Conservation (phyloP, 768 basidiomycete genomes). For the Trametes cubensis region DNA sequence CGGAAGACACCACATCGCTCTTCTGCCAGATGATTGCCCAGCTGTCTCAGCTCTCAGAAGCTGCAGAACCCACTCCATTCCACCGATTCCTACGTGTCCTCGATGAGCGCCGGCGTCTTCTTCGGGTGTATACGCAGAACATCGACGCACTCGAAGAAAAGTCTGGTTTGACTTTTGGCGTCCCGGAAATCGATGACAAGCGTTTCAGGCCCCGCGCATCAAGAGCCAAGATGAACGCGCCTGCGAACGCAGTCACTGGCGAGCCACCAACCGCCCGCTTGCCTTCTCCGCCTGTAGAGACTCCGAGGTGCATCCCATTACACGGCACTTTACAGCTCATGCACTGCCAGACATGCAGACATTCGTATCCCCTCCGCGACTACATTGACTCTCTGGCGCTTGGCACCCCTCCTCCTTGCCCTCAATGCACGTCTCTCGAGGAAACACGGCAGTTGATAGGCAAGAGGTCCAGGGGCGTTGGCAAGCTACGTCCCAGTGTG, state of each 20-base stretch:
- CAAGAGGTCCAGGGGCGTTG: constrained; percentile 79
- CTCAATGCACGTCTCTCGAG: constrained; percentile 73
- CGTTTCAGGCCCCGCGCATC: constrained; percentile 54
- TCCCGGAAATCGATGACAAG: constrained; percentile 67
- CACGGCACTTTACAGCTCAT: constrained; percentile 83
- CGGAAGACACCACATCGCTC: constrained; percentile 70
- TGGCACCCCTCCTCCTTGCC: constrained; percentile 75
- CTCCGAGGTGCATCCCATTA: constrained; percentile 84
- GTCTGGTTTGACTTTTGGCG: constrained; percentile 85
- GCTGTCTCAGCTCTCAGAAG: constrained; percentile 70
- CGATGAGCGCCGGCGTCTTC: constrained; percentile 73
- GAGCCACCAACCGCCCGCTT: constrained; percentile 36
- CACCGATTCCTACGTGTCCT: constrained; percentile 74
- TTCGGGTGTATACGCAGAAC: constrained; percentile 92
- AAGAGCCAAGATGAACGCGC: constrained; percentile 35
- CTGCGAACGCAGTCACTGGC: constrained; percentile 5
- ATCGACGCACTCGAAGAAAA: constrained; percentile 89
- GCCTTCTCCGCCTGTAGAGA: constrained; percentile 56
- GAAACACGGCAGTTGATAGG: constrained; percentile 70
- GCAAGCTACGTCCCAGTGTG: constrained; percentile 81
- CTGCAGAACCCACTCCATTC: constrained; percentile 79
- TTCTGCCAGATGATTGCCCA: constrained; percentile 92
- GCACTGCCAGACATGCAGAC: constrained; percentile 81
- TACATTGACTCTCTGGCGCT: constrained; percentile 60
- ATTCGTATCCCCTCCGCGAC: constrained; percentile 65